Conservation (phyloP, 1,284 basidiomycete genomes). For the Ceratobasidium papillatum region DNA sequence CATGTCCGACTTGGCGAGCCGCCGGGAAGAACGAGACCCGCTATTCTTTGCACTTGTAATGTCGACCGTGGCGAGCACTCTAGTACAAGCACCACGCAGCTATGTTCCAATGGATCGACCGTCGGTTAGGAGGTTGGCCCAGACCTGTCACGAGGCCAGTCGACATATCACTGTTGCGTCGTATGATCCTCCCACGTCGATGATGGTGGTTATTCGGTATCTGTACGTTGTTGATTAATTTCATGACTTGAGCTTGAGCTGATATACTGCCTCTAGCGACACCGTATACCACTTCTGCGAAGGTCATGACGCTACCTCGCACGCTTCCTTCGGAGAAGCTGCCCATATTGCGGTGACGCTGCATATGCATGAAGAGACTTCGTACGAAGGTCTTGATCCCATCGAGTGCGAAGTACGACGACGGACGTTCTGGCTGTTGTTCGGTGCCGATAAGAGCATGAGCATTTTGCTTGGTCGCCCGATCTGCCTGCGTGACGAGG, state of each 20-base stretch:
- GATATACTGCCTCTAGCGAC: slow-evolving; percentile 60
- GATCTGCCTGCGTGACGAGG: slow-evolving; percentile 83
- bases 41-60: slow-evolving; percentile 87
- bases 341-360: slow-evolving; percentile 82
- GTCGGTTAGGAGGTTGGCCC: slow-evolving; percentile 76
- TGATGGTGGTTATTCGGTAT: slow-evolving; percentile 82
- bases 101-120: slow-evolving; percentile 83
- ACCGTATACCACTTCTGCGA: slow-evolving; percentile 85
- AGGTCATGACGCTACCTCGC: slow-evolving; percentile 85
- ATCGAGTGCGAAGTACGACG: slow-evolving; percentile 85
- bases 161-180: slow-evolving; percentile 77
- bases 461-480: slow-evolving; percentile 81
- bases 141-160: slow-evolving; percentile 82
- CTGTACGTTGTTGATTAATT: slow-evolving; percentile 63
- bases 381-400: slow-evolving; percentile 80
- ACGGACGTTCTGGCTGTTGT: slow-evolving; percentile 84
- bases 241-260: not conserved
- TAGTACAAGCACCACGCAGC: slow-evolving; percentile 81
- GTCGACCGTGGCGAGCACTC: slow-evolving; percentile 81
- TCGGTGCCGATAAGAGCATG: slow-evolving; percentile 89
- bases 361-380: slow-evolving; percentile 82
- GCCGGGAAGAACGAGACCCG: slow-evolving; percentile 82
- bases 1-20: slow-evolving; percentile 80
- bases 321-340: slow-evolving; percentile 83
- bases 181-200: slow-evolving; percentile 82